Evolutionary conservation across 2,329 filamentous ascomycete species (phyloP).

Genomic region (Cercospora berteroae): DNA sequence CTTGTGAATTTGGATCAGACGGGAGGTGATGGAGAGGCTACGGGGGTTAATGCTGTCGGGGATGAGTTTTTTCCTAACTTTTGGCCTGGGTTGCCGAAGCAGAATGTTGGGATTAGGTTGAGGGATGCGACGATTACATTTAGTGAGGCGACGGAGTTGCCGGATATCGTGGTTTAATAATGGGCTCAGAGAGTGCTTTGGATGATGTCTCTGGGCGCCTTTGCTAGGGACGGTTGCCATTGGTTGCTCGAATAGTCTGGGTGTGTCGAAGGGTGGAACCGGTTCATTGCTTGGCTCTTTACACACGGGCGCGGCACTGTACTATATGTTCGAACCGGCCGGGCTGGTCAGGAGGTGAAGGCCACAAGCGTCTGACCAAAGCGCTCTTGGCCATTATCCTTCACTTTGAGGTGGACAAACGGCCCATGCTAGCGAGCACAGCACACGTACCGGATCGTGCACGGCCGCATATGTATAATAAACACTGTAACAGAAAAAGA

Average conservation of each 20-base stretch:
- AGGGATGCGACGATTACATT: constrained; percentile 14
- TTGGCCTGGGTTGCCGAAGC: constrained; percentile 15
- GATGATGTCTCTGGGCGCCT: too few species aligned
- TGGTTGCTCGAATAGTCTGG: too few species aligned
- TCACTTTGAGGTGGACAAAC: not conserved
- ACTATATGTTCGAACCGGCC: not conserved
- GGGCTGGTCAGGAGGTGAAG: not conserved
- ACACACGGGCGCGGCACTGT: not conserved
- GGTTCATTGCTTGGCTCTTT: not conserved
- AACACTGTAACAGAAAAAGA: not conserved
- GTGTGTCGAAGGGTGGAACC: too few species aligned
- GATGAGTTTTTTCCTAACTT: constrained; percentile 20
- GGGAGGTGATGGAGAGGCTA: constrained; percentile 17
- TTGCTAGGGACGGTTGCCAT: too few species aligned
- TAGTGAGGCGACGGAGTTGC: constrained; percentile 10
- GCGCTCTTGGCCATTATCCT: not conserved
- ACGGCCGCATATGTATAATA: not conserved
- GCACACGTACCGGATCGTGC: not conserved
- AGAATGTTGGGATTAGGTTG: constrained; percentile 16
- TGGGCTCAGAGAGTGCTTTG: too few species aligned
- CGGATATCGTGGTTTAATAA: not conserved
- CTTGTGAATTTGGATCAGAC: constrained; percentile 18
- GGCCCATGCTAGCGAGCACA: not conserved
- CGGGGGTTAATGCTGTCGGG: constrained; percentile 16
- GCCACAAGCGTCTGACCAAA: not conserved